Percentiles rank a stretch among this genome's conserved stretches.
phyloP scores from a whole-genome alignment of 768 basidiomycete genomes.

The Rhodotorula graminis region DNA sequence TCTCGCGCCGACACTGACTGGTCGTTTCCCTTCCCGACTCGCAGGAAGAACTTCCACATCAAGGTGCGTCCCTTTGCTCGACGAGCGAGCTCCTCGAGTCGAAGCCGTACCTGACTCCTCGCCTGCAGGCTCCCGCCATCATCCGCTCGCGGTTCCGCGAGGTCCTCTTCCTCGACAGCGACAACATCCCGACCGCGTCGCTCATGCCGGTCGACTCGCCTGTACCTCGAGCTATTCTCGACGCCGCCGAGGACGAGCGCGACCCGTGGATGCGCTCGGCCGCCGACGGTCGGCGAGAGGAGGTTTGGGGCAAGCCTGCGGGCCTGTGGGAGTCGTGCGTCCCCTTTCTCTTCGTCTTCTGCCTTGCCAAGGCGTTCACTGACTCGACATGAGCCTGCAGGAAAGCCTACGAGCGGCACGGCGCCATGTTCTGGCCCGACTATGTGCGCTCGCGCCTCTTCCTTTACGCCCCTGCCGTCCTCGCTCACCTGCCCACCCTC shows the following conservation, averaged over 20 bases:
- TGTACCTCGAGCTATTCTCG: conserved; percentile 48
- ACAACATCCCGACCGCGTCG: conserved; percentile 43
- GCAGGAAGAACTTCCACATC: conserved; percentile 35
- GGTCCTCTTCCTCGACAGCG: conserved; percentile 48
- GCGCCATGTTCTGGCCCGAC: conserved; percentile 42
- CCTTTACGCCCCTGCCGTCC: too few species aligned
- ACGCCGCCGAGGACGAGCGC: conserved; percentile 37
- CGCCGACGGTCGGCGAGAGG: not conserved
- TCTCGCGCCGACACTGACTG: not conserved
- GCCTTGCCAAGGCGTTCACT: not conserved
- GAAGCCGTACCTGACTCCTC: not conserved
- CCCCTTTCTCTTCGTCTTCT: not conserved
- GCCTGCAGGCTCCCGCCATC: conserved; percentile 42
- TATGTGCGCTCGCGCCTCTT: conserved; percentile 41
- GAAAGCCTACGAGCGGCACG: conserved; percentile 46
- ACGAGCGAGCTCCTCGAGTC: too few species aligned
- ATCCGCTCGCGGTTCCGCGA: conserved; percentile 45
- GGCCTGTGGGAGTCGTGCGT: conserved; percentile 29
- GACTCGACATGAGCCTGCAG: not conserved
- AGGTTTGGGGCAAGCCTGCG: conserved; percentile 8
- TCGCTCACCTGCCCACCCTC: too few species aligned
- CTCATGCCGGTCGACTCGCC: not conserved
- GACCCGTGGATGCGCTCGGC: not conserved
- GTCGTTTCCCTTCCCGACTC: not conserved
- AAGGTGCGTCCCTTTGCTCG: not conserved